Conservation (phyloP, 2,329 filamentous ascomycete genomes). For the Fusarium newnesense region DNA sequence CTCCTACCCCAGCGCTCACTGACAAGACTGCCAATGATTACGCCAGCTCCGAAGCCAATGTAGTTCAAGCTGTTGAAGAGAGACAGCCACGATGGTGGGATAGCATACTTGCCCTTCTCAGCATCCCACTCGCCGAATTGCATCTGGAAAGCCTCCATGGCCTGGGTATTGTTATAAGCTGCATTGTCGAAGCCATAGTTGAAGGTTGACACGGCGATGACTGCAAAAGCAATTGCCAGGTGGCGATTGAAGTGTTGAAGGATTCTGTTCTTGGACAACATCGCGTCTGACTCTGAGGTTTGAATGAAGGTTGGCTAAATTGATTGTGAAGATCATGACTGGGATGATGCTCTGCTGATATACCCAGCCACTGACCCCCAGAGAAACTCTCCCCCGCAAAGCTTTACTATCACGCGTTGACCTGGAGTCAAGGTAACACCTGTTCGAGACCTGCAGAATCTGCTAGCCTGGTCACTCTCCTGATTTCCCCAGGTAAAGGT, state of each 20-base stretch:
- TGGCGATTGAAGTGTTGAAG: slow-evolving; percentile 38
- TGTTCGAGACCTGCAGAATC: slow-evolving; percentile 5
- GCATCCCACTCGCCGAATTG: slow-evolving; percentile 48
- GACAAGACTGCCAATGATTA: slow-evolving; percentile 38
- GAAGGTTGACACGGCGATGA: slow-evolving; percentile 51
- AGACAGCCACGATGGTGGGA: slow-evolving; percentile 48
- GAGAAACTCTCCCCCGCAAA: background rate
- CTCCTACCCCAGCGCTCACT: slow-evolving; percentile 41
- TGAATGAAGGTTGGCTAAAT: background rate
- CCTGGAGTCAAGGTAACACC: background rate
- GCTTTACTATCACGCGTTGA: background rate
- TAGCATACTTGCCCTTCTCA: slow-evolving; percentile 36
- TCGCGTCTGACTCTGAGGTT: rapidly evolving
- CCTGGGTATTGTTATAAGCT: slow-evolving; percentile 49
- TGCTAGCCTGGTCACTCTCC: background rate
- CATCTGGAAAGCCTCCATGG: slow-evolving; percentile 49
- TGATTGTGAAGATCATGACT: background rate
- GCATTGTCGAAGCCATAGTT: slow-evolving; percentile 56
- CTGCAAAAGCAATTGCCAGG: slow-evolving; percentile 22
- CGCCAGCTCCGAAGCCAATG: slow-evolving; percentile 47
- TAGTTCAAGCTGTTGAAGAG: slow-evolving; percentile 51
- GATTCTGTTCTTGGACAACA: slow-evolving; percentile 20
- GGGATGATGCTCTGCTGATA: background rate
- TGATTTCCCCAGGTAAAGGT: slow-evolving; percentile 11
- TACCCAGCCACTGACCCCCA: background rate